Base-by-base conservation (phyloP, 2,329 filamentous ascomycete species). In the Monosporascus sp. region DNA sequence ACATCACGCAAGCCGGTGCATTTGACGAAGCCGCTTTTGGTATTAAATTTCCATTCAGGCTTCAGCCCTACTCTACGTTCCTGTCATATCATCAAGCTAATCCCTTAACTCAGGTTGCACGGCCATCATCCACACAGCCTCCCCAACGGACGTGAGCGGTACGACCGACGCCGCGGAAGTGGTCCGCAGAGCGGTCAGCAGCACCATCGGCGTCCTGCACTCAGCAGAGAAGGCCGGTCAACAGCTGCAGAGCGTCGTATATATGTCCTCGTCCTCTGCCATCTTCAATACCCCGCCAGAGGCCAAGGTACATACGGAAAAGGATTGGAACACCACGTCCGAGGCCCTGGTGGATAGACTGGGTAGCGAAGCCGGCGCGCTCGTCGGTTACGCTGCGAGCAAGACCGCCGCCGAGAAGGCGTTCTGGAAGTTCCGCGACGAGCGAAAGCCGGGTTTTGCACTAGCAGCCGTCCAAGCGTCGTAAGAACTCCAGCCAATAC, bases 71-170 rank as follows among this genome's bases (percentile, higher is more conserved):
- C 48, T 17, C 22, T 49, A 35, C 5, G 20, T 22, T 44, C 37
- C 8, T 48, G 8, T 22, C 5, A 16, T 31, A 48, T 20, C 19
- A 27, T 9, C 31, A 49, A 37, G 20, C 48, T 52, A 27, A 54
- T 45, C n/a, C n/a, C 20, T 9, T 19, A 5, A 5, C 31, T 53
- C 22, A 65, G 65, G 65, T 26, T 67, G 65, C 48, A 53, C 52
- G 43, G 59, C 63, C 8, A 61, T 66, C 44, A 48, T 66, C 19
- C 65, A 67, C 35, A 57, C 66, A 22, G 64, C 65, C 17, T 53
- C 60, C 1, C 63, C 63, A 11, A 48, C 66, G 17, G 48, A 47
- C 7, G 63, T 63, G 6, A 58, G 62, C 47, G 63, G 54, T 48
- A 58, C 54, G 11, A 45, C 61, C 6, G 48, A 53, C 7, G 58